These are phyloP conservation scores for Dacryopinax spathularia DNA, from an alignment of 768 basidiomycete species.

Conservation along the genomic window DNA sequence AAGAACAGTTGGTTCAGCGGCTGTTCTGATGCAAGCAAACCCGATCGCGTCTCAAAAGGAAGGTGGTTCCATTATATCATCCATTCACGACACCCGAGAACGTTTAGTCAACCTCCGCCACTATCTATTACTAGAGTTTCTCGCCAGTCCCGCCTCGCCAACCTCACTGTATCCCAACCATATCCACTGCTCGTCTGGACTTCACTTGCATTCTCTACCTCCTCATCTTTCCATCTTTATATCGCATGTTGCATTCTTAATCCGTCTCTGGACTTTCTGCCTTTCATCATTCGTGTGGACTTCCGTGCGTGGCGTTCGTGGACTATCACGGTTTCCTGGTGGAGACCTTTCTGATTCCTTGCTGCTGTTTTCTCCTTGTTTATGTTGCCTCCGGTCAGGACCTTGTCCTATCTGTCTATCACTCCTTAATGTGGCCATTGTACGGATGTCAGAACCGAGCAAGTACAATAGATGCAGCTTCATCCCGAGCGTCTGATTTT, in stretches of 20 bases:
- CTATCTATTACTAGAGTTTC: neutral
- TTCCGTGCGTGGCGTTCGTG: neutral
- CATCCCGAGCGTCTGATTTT: too few relatives aligned
- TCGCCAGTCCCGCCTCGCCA: neutral
- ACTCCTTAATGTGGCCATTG: neutral
- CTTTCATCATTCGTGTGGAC: neutral
- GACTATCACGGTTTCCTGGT: neutral
- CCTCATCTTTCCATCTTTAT: neutral
- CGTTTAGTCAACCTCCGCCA: neutral
- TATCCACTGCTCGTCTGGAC: neutral
- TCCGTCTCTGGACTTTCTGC: neutral
- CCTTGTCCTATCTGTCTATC: neutral
- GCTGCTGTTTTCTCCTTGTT: neutral
- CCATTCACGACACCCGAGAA: slow-evolving; percentile 2
- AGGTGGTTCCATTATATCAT: neutral
- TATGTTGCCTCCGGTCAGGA: neutral
- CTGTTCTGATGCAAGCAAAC: neutral
- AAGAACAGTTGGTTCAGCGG: neutral
- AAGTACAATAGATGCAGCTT: neutral
- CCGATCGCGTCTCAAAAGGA: neutral
- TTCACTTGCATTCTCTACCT: neutral
- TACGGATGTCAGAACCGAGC: neutral
- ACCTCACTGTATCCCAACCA: neutral
- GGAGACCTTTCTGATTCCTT: neutral
- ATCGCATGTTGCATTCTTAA: neutral